Evolutionary conservation across 192 early-diverging fungal species (phyloP).

Genomic region (Backusella luteola): DNA sequence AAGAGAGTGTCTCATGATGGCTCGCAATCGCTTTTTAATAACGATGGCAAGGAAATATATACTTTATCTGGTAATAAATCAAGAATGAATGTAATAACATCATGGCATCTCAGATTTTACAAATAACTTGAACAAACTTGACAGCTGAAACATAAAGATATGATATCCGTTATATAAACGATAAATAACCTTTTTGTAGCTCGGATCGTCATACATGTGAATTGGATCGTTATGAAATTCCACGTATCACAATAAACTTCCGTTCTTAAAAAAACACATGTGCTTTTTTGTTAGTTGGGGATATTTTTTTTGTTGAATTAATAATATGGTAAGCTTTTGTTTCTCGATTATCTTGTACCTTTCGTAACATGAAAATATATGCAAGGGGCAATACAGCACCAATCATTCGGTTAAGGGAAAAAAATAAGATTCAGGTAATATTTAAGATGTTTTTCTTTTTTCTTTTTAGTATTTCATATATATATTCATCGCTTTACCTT

Average conservation of each 20-base stretch:
- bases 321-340: background rate
- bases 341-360: background rate
- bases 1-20: constrained; percentile 77
- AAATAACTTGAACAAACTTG: background rate
- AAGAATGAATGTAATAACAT: too few relatives aligned
- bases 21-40: background rate
- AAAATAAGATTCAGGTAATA: background rate
- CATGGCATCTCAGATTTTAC: background rate
- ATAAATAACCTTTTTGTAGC: background rate
- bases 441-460: background rate
- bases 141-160: background rate
- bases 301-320: background rate
- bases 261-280: background rate
- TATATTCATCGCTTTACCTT: too few relatives aligned
- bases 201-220: background rate
- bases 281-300: background rate
- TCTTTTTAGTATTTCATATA: too few relatives aligned
- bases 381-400: background rate
- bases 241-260: background rate
- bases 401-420: too few relatives aligned
- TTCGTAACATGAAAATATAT: background rate
- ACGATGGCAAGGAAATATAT: background rate
- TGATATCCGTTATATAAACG: background rate
- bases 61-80: too few relatives aligned
- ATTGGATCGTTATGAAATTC: constrained; percentile 4